Base-by-base conservation (phyloP, 257 asterid species). In the Salvia rosmarinus region DNA sequence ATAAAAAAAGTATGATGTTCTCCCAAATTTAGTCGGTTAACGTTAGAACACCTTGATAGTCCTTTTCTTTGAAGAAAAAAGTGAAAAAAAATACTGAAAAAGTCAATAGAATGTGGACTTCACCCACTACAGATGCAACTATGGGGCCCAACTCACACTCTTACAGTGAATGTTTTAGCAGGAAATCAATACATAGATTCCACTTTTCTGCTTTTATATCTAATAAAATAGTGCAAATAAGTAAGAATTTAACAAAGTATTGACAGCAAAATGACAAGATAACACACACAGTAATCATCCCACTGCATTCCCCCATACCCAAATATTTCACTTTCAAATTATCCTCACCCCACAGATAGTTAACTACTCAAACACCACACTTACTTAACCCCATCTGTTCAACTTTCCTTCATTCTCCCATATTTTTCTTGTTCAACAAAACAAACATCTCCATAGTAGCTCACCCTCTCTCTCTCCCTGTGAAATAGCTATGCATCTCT, bases 351-450 rank as follows among this genome's bases (percentile, higher is more conserved):
- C n/a, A n/a, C n/a, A n/a, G n/a, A n/a, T n/a, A n/a, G n/a, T n/a
- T n/a, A n/a, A n/a, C n/a, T n/a, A n/a, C n/a, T 25, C 30, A 25
- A 25, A 17, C 49, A 39, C 46, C 14, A 5, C 1, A 14, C 34
- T 19, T 30, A 74, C 60, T 49, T 17, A 49, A 42, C 70, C 56
- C 39, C 39, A 56, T 56, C 63, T 56, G 10, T 56, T 64, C 82
- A 69, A 76, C 83, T 80, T 4, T 62, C 70, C 68, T 51, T 37
- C 46, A 42, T 49, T 44, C 60, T 16, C 75, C 69, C 58, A 10
- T 80, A 77, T 0, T 76, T 71, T 84, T 78, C 66, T 58, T 70
- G 90, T 77, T 87, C 88, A 82, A 90, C 92, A 84, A 80, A 91
- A 86, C 97, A 85, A 80, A 82, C 88, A 75, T 82, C 82, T 84